Conservation (phyloP, 768 basidiomycete genomes). For the Lepiota brunneoincarnata region DNA sequence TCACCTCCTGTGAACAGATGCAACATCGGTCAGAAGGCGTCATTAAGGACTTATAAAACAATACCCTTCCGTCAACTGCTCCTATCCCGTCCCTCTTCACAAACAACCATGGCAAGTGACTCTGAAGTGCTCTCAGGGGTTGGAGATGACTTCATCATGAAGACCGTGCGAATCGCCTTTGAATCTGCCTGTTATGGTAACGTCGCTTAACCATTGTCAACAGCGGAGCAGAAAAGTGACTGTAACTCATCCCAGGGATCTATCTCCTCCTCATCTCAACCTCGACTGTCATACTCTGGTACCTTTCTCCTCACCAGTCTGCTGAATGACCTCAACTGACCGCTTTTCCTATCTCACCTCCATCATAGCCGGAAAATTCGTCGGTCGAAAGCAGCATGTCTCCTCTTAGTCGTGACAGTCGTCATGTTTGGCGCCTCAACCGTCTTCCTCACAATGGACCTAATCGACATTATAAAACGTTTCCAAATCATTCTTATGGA, state of each 20-base stretch:
- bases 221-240: neutral
- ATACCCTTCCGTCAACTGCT: neutral
- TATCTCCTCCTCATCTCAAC: constrained; percentile 16
- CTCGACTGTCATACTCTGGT: constrained; percentile 18
- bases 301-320: neutral
- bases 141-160: constrained; percentile 17
- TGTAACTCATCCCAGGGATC: constrained; percentile 3
- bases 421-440: constrained; percentile 26
- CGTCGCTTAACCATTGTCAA: neutral
- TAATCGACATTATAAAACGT: constrained; percentile 24
- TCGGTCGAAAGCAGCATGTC: constrained; percentile 16
- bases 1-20: too few species aligned
- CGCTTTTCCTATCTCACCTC: too few species aligned
- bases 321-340: too few species aligned
- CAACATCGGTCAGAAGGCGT: too few species aligned
- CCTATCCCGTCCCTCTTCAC: neutral
- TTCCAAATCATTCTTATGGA: constrained; percentile 24
- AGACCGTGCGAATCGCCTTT: constrained; percentile 15
- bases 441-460: constrained; percentile 24
- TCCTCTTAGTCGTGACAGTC: constrained; percentile 20
- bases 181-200: constrained; percentile 16
- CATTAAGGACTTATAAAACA: too few species aligned
- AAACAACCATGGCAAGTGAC: neutral
- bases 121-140: constrained; percentile 12
- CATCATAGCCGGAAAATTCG: constrained; percentile 17